Evolutionary conservation across 768 basidiomycete species (phyloP), one percentile per base, ranked within the genome.

Genomic region (Rhizopogon vinicolor): DNA sequence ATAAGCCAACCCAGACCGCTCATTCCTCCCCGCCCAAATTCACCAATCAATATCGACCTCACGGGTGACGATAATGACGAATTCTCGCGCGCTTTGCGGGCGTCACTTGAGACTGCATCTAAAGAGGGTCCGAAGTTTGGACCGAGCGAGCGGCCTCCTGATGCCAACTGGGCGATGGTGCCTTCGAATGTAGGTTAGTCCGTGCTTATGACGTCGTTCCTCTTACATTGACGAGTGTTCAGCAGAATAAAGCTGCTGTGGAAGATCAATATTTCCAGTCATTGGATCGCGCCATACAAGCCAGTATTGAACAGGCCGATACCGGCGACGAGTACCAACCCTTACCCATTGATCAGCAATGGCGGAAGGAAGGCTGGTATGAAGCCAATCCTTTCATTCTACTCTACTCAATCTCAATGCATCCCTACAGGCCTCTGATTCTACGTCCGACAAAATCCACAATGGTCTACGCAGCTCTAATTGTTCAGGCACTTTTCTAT

Each of bases 111-210:
- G 49, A 66, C 75, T 13, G 14, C 25, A 8, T 56, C 57, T 35
- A 43, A 54, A 3, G 66, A 66, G 28, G 69, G 65, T 7, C 68
- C 77, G 1, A 71, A 74, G 41, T 84, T 88, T 67, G 77, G 81
- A 0, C 84, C 85, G 14, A 84, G 79, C 57, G 72, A 83, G 40
- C 76, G 87, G 41, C 77, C 84, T 3, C 77, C 87, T 2, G 76
- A 88, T 64, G 79, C 85, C 1, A 78, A 76, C 53, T 89, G 87
- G 87, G 84, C 85, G 48, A 67, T 89, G 65, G 86, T 88, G 7
- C 81, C 82, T 18, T 82, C 86, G 6, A 83, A 86, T 65, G 87
- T 87, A 72, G 63, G 66, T 66, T 42, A 10, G 56, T 49, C 31
- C 51, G 31, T 29, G 33, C 41, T 54, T 25, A 37, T 37, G 3